Evolutionary conservation across 2,329 filamentous ascomycete species (phyloP).

Genomic region (Fusarium guadeloupense): DNA sequence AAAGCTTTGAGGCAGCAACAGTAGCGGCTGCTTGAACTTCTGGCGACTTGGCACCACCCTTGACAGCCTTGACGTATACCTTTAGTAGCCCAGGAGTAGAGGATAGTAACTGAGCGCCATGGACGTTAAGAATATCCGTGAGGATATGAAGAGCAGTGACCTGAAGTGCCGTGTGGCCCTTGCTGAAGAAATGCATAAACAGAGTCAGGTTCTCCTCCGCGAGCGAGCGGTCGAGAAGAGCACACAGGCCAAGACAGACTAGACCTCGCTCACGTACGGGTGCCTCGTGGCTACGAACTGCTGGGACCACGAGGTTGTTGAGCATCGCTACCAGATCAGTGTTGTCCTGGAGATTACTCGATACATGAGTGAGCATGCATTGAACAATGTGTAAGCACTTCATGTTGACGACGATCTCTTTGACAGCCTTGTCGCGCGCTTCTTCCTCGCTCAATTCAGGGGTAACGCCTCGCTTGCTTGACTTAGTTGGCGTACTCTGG

Average conservation of each 20-base stretch:
- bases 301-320: conserved; percentile 95
- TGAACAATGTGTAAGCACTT: conserved; percentile 98
- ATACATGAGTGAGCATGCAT: conserved; percentile 95
- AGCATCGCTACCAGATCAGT: conserved; percentile 95
- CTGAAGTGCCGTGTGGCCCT: conserved; percentile 89
- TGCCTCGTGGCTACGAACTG: conserved; percentile 91
- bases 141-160: conserved; percentile 91
- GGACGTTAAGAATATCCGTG: conserved; percentile 90
- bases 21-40: conserved; percentile 85
- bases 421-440: conserved; percentile 78
- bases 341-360: conserved; percentile 87
- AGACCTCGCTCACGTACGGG: conserved; percentile 91
- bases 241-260: conserved; percentile 88
- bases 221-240: conserved; percentile 88
- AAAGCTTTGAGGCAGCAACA: conserved; percentile 83
- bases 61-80: conserved; percentile 84
- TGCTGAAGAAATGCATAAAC: conserved; percentile 95
- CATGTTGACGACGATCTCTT: conserved; percentile 96
- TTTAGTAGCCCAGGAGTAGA: conserved; percentile 78
- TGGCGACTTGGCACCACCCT: conserved; percentile 72
- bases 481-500: conserved; percentile 64
- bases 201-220: conserved; percentile 91
- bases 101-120: conserved; percentile 80
- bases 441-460: conserved; percentile 69
- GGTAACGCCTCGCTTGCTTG: conserved; percentile 53